phyloP scores from a whole-genome alignment of 179 eudicot genomes.

The Vitellaria paradoxa region DNA sequence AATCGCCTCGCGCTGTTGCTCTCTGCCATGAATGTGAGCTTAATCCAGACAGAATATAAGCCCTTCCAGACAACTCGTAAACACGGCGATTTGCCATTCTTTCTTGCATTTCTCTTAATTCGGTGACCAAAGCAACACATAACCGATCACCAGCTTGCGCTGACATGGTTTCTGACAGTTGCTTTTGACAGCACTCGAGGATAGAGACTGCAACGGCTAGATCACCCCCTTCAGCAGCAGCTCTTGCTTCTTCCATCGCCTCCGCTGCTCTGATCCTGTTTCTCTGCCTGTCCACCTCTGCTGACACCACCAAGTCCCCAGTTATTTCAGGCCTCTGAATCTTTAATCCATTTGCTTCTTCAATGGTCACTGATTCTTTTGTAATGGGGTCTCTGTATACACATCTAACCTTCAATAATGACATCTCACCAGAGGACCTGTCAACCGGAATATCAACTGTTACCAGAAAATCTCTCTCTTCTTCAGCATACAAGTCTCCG shows the following conservation, averaged over 20 bases:
- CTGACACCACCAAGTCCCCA: constrained; percentile 39
- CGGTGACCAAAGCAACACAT: constrained; percentile 49
- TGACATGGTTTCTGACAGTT: constrained; percentile 43
- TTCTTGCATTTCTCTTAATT: constrained; percentile 73
- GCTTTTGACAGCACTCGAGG: constrained; percentile 44
- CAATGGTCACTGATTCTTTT: constrained; percentile 30
- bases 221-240: constrained; percentile 66
- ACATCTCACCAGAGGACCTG: constrained; percentile 31
- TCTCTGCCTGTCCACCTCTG: constrained; percentile 79
- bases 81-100: constrained; percentile 67
- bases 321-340: constrained; percentile 51
- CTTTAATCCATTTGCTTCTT: constrained; percentile 37
- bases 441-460: constrained; percentile 53
- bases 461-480: constrained; percentile 72
- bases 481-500: constrained; percentile 91
- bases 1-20: constrained; percentile 83
- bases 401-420: constrained; percentile 50
- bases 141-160: constrained; percentile 51
- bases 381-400: constrained; percentile 58
- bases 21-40: constrained; percentile 96
- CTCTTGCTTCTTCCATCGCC: constrained; percentile 66
- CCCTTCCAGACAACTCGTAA: constrained; percentile 84
- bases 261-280: constrained; percentile 74
- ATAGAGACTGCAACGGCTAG: constrained; percentile 47
- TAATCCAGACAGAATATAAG: constrained; percentile 81